Conservation (phyloP, 257 asterid genomes). For the Mentha longifolia region DNA sequence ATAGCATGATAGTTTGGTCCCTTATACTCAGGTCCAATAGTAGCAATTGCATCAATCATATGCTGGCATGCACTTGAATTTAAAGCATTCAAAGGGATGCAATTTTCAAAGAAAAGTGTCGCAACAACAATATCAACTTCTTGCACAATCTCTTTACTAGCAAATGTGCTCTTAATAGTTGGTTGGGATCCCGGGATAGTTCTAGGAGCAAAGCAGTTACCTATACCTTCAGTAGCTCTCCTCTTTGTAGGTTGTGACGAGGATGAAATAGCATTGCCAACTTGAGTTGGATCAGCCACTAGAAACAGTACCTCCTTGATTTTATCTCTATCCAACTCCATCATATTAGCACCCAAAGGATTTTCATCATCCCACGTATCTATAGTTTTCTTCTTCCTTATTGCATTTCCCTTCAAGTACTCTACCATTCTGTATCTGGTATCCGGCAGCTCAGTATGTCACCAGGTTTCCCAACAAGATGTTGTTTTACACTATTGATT, state of each 20-base stretch:
- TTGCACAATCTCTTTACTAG: not conserved
- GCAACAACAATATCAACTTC: not conserved
- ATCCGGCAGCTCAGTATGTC: not conserved
- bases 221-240: not conserved
- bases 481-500: not conserved
- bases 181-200: not conserved
- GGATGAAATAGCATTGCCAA: not conserved
- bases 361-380: not conserved
- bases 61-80: not conserved
- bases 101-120: not conserved
- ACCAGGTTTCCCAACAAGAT: not conserved
- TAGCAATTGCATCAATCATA: not conserved
- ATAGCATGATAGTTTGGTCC: not conserved
- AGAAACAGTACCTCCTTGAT: not conserved
- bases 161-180: not conserved
- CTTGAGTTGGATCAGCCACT: not conserved
- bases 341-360: no score
- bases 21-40: not conserved
- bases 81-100: not conserved
- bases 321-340: not conserved
- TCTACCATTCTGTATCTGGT: not conserved
- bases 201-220: constrained; percentile 1
- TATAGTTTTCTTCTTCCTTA: not conserved
- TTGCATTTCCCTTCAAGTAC: not conserved
- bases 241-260: not conserved